These are phyloP conservation scores for Aspergillus nanangensis DNA, from an alignment of 495 filamentous ascomycete genomes.

Conservation along the genomic window DNA sequence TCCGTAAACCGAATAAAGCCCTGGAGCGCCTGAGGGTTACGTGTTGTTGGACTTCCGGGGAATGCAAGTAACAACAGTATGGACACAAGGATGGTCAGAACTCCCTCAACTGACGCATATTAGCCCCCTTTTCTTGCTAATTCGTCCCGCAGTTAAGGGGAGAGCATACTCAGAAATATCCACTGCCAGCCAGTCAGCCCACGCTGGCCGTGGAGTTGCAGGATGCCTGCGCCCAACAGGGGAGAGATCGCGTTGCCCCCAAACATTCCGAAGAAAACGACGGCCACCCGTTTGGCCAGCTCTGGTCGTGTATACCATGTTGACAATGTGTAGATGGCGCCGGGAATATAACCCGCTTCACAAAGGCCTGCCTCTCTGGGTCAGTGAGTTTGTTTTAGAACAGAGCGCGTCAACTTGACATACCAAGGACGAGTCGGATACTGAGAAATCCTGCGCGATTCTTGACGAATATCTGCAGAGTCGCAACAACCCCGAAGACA, in stretches of 20 bases:
- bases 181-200: constrained; percentile 54
- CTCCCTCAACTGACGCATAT: constrained; percentile 34
- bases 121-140: neutral
- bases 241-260: constrained; percentile 44
- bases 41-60: no score
- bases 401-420: no score
- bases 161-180: constrained; percentile 40
- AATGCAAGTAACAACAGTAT: no score
- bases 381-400: no score
- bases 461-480: constrained; percentile 48
- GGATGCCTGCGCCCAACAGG: constrained; percentile 39
- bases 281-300: constrained; percentile 43
- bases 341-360: constrained; percentile 56
- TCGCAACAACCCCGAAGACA: constrained; percentile 47
- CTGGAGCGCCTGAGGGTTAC: no score
- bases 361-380: no score
- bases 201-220: constrained; percentile 44
- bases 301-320: constrained; percentile 51
- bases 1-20: no score
- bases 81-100: constrained; percentile 33
- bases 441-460: constrained; percentile 37
- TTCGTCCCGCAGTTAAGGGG: no score
- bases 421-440: constrained; percentile 43
- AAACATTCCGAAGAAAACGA: constrained; percentile 50
- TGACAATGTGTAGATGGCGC: constrained; percentile 50